Evolutionary conservation across 2,329 filamentous ascomycete species (phyloP).

Genomic region (Penicillium sp.): DNA sequence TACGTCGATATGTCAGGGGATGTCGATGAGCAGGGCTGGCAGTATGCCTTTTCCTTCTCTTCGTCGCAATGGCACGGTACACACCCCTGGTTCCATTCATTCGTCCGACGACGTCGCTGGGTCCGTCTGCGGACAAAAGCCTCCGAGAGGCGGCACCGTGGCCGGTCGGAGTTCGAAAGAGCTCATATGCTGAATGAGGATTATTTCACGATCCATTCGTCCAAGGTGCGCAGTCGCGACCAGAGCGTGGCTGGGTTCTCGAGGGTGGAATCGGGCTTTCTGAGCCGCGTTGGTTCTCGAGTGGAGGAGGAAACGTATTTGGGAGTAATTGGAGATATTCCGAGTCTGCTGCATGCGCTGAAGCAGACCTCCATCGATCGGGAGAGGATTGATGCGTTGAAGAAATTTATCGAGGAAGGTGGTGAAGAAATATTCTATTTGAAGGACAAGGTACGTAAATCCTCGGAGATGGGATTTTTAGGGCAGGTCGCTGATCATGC

Average conservation of each 20-base stretch:
- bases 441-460: slow-evolving; percentile 56
- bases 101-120: slow-evolving; percentile 89
- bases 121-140: slow-evolving; percentile 74
- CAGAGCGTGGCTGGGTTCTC: slow-evolving; percentile 44
- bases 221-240: slow-evolving; percentile 50
- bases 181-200: slow-evolving; percentile 72
- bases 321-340: slow-evolving; percentile 66
- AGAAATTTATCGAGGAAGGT: slow-evolving; percentile 77
- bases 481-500: background rate
- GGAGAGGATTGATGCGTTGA: slow-evolving; percentile 83
- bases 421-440: slow-evolving; percentile 76
- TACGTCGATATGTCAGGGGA: slow-evolving; percentile 78
- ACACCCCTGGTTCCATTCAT: slow-evolving; percentile 89
- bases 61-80: slow-evolving; percentile 85
- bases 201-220: slow-evolving; percentile 75
- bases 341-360: slow-evolving; percentile 69
- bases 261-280: slow-evolving; percentile 34
- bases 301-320: slow-evolving; percentile 49
- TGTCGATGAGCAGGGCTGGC: slow-evolving; percentile 90
- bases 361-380: slow-evolving; percentile 77
- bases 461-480: background rate
- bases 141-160: slow-evolving; percentile 25
- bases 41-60: slow-evolving; percentile 88
- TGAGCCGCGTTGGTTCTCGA: slow-evolving; percentile 45
- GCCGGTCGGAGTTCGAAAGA: slow-evolving; percentile 43